Evolutionary conservation across 2,329 filamentous ascomycete genomes (phyloP), one percentile per base, ranked within the genome.

Genomic region (Aureobasidium sp.): DNA sequence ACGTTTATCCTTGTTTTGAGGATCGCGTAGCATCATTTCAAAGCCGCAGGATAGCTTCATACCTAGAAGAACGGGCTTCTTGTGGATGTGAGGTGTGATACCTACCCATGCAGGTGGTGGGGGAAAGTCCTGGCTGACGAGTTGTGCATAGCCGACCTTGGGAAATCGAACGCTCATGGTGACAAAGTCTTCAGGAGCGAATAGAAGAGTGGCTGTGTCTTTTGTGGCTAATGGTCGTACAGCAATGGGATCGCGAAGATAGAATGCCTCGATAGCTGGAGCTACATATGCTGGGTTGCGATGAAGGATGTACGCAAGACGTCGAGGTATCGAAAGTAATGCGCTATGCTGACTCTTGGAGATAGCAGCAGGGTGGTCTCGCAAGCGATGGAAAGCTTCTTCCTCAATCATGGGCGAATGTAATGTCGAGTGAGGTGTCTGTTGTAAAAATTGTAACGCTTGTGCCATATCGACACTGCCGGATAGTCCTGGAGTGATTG

Each of bases 41-140:
- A 97, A 94, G 0, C 95, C 96, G 71, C 91, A 94, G 0, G 93
- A 88, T 13, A 98, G 79, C 76, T 98, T 98, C 91, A 98, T 95
- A 15, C 95, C 95, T 47, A 92, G 82, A 65, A 95, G 91, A 2
- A 83, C 80, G 56, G 83, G 71, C 75, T 79, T 65, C 75, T 76
- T 68, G 8, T 70, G 64, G 23, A 75, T 71, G 25, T 69, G 73
- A 50, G 78, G 82, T 7, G 86, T 71, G 11, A 81, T 82, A 3
- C 75, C 78, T 6, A 79, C 77, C 83, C 87, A 90, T 5, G 84
- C 81, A 3, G 89, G 89, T 0, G 92, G 85, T 1, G 89, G 82
- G 58, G 81, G 81, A 71, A 98, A 98, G 29, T 91, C 87, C 76
- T 99, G 96, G 20, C 93, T 94, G 67, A 91, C 92, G 10, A 99